Conservation (phyloP, 805 yeast genomes). For the Kodamaea kaohsiungensis region DNA sequence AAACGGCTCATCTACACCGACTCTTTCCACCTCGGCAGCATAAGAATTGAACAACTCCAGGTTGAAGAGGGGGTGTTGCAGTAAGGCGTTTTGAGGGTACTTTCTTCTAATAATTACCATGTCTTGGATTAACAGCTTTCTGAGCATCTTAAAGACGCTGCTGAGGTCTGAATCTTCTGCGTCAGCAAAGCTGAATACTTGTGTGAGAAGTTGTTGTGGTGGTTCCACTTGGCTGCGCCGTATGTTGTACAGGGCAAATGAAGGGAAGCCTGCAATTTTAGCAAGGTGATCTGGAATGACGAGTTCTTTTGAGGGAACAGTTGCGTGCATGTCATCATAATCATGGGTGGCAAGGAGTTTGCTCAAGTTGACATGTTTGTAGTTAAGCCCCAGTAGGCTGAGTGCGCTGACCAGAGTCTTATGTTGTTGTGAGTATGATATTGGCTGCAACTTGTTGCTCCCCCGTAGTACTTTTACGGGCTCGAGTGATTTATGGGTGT, state of each 20-base stretch:
- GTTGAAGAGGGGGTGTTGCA: constrained; percentile 26
- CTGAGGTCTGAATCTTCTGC: constrained; percentile 11
- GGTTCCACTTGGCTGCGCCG: constrained; percentile 23
- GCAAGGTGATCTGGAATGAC: constrained; percentile 16
- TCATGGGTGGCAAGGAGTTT: constrained; percentile 21
- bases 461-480: constrained; percentile 27
- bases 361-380: constrained; percentile 20
- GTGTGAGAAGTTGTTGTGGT: constrained; percentile 23
- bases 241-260: constrained; percentile 18
- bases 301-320: not conserved
- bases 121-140: constrained; percentile 29
- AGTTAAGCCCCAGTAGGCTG: constrained; percentile 18
- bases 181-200: constrained; percentile 29
- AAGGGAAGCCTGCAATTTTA: constrained; percentile 25
- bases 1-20: constrained; percentile 1
- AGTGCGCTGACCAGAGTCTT: constrained; percentile 24
- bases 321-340: constrained; percentile 9
- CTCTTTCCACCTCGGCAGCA: constrained; percentile 1
- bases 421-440: constrained; percentile 29
- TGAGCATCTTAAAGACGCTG: constrained; percentile 14
- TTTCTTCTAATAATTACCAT: constrained; percentile 25
- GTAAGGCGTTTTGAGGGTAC: constrained; percentile 26
- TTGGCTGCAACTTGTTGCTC: constrained; percentile 21
- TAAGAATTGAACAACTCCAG: constrained; percentile 1
- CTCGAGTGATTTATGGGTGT: constrained; percentile 9